Base-by-base conservation (phyloP, 2,329 filamentous ascomycete species). In the Pleoardoris graminearum region DNA sequence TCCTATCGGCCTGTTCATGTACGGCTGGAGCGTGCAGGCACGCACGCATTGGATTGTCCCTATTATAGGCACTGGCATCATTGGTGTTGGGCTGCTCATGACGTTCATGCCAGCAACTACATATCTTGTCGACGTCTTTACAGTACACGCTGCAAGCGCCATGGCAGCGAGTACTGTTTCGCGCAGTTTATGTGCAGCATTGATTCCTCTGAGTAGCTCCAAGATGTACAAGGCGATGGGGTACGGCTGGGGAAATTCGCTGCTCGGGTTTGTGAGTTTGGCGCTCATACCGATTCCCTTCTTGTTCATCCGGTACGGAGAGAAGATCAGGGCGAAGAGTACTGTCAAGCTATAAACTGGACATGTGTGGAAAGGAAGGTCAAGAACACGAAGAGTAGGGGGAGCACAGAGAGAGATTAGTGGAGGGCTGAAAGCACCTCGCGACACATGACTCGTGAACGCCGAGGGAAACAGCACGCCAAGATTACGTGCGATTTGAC, bases 91-190 rank as follows among this genome's bases (percentile, higher is more conserved):
- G 3, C 47, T 75, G 12, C 51, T 75, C 29, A 58, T 72, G 60
- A 66, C 66, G 1, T 74, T 73, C 37, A 75, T 76, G 71, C 68
- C 72, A 0, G 66, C 70, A 0, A 67, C 62, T 14, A 75, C 70
- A 0, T 77, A 78, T 50, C 58, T 77, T 1, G 68, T 77, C 11
- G 75, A 77, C 49, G 72, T 73, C 0, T 77, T 74, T 41, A 75
- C 72, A 2, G 51, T 69, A 1, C 71, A 76, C 50, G 76, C 76
- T 0, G 76, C 75, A 0, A 72, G 68, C 43, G 75, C 76, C 0
- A 72, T 76, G 62, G 73, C 75, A 1, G 76, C 76, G 7, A 74
- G 66, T 38, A 75, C 74, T 0, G 70, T 77, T 2, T 55, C 75
- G 35, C 61, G 75, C 8, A 70, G 64, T 44, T 38, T 75, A n/a